Evolutionary conservation across 2,329 filamentous ascomycete genomes (phyloP).

Genomic region (Microsporum audouinii): DNA sequence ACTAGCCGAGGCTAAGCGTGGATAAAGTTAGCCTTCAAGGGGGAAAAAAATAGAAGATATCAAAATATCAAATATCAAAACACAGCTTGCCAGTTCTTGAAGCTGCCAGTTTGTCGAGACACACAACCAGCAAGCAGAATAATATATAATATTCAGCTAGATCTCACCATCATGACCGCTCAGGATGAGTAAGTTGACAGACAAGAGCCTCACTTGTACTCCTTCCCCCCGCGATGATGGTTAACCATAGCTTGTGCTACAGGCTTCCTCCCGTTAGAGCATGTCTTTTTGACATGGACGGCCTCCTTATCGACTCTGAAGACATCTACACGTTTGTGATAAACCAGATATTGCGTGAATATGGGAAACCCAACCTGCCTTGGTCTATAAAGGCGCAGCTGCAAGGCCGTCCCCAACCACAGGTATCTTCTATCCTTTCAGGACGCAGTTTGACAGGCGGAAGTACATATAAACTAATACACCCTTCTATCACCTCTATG

Average conservation of each 20-base stretch:
- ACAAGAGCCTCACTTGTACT: no score
- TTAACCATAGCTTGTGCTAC: constrained; percentile 6
- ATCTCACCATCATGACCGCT: not conserved
- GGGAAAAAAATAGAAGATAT: not conserved
- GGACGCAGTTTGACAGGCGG: not conserved
- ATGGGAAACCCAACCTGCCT: constrained; percentile 63
- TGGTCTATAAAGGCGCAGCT: constrained; percentile 91
- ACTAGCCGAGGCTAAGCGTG: constrained; percentile 1
- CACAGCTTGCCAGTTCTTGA: not conserved
- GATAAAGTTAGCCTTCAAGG: not conserved
- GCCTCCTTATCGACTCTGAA: constrained; percentile 85
- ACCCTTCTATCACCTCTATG: not conserved
- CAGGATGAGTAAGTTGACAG: not conserved
- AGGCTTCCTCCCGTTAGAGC: constrained; percentile 73
- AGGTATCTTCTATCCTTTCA: constrained; percentile 27
- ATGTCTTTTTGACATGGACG: constrained; percentile 98
- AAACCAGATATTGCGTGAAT: constrained; percentile 67
- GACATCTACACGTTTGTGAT: constrained; percentile 76
- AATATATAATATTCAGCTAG: not conserved
- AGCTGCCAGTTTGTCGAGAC: not conserved
- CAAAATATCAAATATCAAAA: not conserved
- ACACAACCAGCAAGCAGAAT: not conserved
- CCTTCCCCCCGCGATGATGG: not conserved
- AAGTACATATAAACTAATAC: not conserved
- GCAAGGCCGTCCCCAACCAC: constrained; percentile 52